Conservation (phyloP, 371 early-diverging fungal species). For the Mortierella sp. region DNA sequence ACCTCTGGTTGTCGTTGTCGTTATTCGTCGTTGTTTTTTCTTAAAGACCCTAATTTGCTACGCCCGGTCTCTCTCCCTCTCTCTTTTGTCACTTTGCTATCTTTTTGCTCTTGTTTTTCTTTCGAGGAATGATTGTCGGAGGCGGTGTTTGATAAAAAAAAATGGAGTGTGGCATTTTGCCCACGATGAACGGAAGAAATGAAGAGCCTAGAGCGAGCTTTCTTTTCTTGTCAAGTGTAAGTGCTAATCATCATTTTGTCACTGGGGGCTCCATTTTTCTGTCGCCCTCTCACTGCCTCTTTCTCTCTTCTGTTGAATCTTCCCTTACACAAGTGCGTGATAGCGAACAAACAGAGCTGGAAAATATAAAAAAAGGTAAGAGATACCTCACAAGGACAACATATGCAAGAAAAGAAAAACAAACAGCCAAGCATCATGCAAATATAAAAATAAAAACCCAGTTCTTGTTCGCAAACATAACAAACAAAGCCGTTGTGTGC, state of each 20-base stretch:
- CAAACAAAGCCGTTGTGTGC: not conserved
- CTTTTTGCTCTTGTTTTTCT: not conserved
- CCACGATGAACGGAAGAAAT: not conserved
- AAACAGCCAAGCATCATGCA: not conserved
- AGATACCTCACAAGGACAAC: not conserved
- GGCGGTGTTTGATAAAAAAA: not conserved
- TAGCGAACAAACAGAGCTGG: not conserved
- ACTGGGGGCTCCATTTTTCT: not conserved
- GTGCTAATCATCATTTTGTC: not conserved
- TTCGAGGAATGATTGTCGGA: not conserved
- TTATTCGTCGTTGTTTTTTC: not conserved
- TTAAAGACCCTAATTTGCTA: not conserved
- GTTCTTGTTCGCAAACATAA: not conserved
- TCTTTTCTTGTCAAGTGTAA: not conserved
- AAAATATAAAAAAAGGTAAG: not conserved
- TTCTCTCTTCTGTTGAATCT: no score
- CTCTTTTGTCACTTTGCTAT: not conserved
- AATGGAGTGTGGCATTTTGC: not conserved
- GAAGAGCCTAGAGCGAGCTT: not conserved
- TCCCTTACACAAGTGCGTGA: no score
- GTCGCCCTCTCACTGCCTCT: not conserved
- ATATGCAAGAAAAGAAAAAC: constrained; percentile 6
- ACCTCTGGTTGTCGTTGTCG: not conserved
- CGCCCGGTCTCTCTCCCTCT: not conserved
- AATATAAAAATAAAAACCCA: not conserved